Conservation (phyloP, 768 basidiomycete genomes). For the Leccinum broughii region DNA sequence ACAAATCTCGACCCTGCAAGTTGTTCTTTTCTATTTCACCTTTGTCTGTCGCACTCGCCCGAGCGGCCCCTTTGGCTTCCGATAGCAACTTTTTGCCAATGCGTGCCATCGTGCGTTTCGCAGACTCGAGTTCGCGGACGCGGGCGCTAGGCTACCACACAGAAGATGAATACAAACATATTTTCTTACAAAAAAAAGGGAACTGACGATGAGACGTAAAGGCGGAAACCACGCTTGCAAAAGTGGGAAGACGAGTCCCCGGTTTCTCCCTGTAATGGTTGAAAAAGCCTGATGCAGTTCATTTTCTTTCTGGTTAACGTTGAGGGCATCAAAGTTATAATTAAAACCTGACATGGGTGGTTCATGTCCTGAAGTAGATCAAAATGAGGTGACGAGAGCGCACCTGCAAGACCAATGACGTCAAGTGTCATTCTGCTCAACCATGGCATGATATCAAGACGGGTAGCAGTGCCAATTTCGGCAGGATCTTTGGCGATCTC, state of each 20-base stretch:
- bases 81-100: conserved; percentile 53
- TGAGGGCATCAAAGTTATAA: conserved; percentile 36
- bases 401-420: conserved; percentile 37
- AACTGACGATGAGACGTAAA: conserved; percentile 41
- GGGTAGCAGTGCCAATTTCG: conserved; percentile 1
- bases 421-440: conserved; percentile 39
- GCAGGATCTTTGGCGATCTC: conserved; percentile 31
- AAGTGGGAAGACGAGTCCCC: conserved; percentile 27
- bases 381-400: conserved; percentile 12
- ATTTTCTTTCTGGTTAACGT: conserved; percentile 21
- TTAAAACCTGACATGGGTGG: conserved; percentile 35
- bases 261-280: conserved; percentile 18
- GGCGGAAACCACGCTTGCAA: conserved; percentile 38
- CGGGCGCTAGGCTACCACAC: conserved; percentile 24
- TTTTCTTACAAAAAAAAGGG: background rate
- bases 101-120: conserved; percentile 44
- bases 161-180: background rate
- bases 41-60: conserved; percentile 20
- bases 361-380: background rate
- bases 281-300: conserved; percentile 35
- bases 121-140: conserved; percentile 18
- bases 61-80: conserved; percentile 44
- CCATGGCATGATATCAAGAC: conserved; percentile 35
- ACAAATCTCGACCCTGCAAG: conserved; percentile 49
- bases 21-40: conserved; percentile 36